Evolutionary conservation across 148 eudicot species (phyloP).

Genomic region (Vaccinium corymbosum): DNA sequence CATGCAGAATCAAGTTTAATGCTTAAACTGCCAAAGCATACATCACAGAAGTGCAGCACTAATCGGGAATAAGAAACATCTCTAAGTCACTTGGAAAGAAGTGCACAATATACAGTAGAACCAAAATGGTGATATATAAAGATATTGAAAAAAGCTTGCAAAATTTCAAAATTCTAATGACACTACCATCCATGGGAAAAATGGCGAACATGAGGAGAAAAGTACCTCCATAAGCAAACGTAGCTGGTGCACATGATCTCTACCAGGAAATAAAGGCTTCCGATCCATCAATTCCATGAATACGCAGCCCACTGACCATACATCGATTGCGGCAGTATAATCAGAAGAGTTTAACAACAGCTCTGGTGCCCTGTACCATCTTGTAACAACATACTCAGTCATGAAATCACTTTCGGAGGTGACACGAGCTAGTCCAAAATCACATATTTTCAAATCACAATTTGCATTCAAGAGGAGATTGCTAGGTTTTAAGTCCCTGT

Average conservation of each 20-base stretch:
- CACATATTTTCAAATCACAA: constrained; percentile 94
- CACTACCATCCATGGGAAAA: neutral
- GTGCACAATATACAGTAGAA: neutral
- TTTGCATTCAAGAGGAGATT: constrained; percentile 92
- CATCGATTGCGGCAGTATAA: constrained; percentile 92
- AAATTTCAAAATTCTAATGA: neutral
- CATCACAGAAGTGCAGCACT: neutral
- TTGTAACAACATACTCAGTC: constrained; percentile 74
- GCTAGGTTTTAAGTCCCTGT: constrained; percentile 97
- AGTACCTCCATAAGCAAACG: constrained; percentile 87
- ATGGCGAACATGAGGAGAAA: neutral
- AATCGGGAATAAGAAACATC: neutral
- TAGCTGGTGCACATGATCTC: constrained; percentile 95
- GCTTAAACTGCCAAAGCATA: neutral
- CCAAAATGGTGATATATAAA: neutral
- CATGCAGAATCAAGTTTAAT: neutral
- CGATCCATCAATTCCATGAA: constrained; percentile 98
- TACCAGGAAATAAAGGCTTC: constrained; percentile 93
- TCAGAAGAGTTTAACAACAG: constrained; percentile 87
- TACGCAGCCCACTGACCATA: constrained; percentile 97
- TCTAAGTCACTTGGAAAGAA: neutral
- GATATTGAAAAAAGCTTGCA: constrained; percentile 3
- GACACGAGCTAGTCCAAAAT: constrained; percentile 93
- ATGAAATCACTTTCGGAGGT: constrained; percentile 29
- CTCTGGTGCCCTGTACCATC: constrained; percentile 91